Evolutionary conservation across 805 yeast genomes (phyloP).

Genomic region (Starmerella sp.): DNA sequence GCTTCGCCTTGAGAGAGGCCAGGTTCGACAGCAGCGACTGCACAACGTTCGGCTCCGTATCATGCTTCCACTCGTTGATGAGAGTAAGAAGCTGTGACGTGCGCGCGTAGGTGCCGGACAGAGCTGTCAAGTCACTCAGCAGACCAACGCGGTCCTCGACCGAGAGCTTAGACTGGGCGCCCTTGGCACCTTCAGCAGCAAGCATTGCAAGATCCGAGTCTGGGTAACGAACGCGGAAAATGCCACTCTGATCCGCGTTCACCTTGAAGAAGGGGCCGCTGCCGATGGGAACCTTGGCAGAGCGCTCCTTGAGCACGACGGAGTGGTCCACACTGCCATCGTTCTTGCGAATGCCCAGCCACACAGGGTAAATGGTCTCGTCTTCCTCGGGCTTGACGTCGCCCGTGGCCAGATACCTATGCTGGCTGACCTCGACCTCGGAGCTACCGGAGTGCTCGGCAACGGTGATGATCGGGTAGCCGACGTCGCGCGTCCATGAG

Average conservation of each 20-base stretch:
- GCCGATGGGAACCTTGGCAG: conserved; percentile 37
- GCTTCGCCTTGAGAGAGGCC: conserved; percentile 35
- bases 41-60: conserved; percentile 45
- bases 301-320: conserved; percentile 43
- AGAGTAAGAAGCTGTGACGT: conserved; percentile 39
- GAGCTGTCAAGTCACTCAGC: conserved; percentile 48
- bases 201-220: conserved; percentile 42
- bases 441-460: conserved; percentile 28
- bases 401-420: conserved; percentile 53
- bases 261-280: conserved; percentile 41
- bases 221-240: conserved; percentile 48
- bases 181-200: conserved; percentile 41
- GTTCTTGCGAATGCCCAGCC: conserved; percentile 43
- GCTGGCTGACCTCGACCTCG: conserved; percentile 36
- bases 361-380: conserved; percentile 42
- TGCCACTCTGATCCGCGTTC: conserved; percentile 51
- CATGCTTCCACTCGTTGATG: conserved; percentile 39
- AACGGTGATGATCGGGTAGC: conserved; percentile 59
- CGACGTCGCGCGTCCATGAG: conserved; percentile 62
- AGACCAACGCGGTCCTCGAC: conserved; percentile 57
- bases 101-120: conserved; percentile 40
- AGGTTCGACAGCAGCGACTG: conserved; percentile 37
- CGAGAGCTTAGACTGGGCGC: conserved; percentile 37
- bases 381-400: conserved; percentile 51
- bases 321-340: conserved; percentile 49